Evolutionary conservation across 176 grass and related monocot species (phyloP).

Genomic region (barley (Hordeum vulgare)): DNA sequence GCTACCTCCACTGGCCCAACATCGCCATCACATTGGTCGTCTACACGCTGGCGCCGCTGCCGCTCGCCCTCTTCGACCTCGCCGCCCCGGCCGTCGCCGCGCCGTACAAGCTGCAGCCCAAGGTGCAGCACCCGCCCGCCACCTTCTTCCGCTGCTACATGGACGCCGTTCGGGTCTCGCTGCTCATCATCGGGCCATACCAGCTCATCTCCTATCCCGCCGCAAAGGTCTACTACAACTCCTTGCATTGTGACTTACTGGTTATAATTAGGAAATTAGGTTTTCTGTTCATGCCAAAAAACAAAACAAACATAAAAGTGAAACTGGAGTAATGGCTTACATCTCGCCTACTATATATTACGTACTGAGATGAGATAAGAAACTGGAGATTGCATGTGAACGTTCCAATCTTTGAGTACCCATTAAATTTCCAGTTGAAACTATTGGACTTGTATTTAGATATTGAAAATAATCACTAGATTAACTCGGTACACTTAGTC

Average conservation of each 20-base stretch:
- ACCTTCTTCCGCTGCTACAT: constrained; percentile 50
- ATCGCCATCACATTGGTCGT: constrained; percentile 32
- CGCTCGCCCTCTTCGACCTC: constrained; percentile 37
- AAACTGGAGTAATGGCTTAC: background rate
- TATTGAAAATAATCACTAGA: background rate
- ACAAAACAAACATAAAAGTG: background rate
- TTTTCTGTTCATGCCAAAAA: background rate
- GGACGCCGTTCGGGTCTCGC: constrained; percentile 21
- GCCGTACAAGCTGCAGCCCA: constrained; percentile 57
- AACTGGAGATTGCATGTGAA: background rate
- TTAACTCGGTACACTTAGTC: background rate
- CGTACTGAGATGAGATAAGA: background rate
- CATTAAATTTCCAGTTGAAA: background rate
- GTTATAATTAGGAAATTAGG: background rate
- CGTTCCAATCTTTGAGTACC: background rate
- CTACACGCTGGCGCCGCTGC: constrained; percentile 41
- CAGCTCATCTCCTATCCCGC: constrained; percentile 39
- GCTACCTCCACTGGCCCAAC: constrained; percentile 38
- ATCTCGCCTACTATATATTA: background rate
- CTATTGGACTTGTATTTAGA: background rate
- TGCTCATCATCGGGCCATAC: constrained; percentile 35
- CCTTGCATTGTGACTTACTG: background rate
- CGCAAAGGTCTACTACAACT: constrained; percentile 29
- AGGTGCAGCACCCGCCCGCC: constrained; percentile 20
- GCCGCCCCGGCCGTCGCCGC: constrained; percentile 6